phyloP scores from a whole-genome alignment of 257 asterid species.

The Nicotiana knightiana region DNA sequence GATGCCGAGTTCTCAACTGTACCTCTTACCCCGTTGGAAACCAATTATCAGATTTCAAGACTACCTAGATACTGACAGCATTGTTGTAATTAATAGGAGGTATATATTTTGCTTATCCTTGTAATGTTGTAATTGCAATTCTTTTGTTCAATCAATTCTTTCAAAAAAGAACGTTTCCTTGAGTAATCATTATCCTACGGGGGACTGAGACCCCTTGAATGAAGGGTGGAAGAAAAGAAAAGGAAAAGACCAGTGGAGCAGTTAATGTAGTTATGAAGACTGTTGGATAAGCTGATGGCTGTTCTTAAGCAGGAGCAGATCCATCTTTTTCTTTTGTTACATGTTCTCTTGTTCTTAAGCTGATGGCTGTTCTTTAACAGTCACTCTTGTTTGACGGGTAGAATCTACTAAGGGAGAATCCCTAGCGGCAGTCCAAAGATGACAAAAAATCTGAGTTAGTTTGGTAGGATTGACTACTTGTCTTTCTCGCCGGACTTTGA shows the following conservation, averaged over 20 bases:
- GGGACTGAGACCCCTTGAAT: neutral
- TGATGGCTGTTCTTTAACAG: too few relatives aligned
- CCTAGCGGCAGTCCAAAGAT: neutral
- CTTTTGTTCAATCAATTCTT: slow-evolving; percentile 14
- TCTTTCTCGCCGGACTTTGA: neutral
- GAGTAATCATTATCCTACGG: neutral
- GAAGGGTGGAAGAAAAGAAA: neutral
- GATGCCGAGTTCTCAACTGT: slow-evolving; percentile 88
- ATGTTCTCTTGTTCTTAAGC: neutral
- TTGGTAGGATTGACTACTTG: neutral
- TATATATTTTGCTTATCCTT: slow-evolving; percentile 22
- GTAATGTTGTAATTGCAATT: slow-evolving; percentile 12
- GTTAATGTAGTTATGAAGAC: neutral
- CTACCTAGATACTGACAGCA: slow-evolving; percentile 43
- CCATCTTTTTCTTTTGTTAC: neutral
- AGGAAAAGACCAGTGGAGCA: neutral
- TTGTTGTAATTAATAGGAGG: slow-evolving; percentile 26
- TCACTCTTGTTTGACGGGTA: too few relatives aligned
- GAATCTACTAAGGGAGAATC: neutral
- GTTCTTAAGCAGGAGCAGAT: neutral
- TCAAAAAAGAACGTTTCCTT: neutral
- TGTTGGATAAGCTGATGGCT: neutral
- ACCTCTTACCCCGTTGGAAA: slow-evolving; percentile 68
- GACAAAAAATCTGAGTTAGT: too few relatives aligned
- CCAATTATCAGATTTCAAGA: slow-evolving; percentile 40